Evolutionary conservation across 1,139 yeast species (phyloP).

Genomic region (Kodamaea ohmeri): DNA sequence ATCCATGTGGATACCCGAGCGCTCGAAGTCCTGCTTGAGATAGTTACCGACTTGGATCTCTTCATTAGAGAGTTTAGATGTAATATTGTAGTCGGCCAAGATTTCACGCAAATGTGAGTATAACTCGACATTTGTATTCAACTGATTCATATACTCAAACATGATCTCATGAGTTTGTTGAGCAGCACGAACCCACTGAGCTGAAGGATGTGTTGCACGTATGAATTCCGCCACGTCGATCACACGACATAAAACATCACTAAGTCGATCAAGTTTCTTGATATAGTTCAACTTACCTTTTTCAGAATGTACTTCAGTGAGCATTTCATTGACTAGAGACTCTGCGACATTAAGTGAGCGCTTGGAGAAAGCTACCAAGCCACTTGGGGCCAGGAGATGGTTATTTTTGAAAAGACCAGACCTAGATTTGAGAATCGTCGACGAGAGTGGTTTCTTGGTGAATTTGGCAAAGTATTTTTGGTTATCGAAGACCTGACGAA

Average conservation of each 20-base stretch:
- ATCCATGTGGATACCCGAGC: slow-evolving; percentile 86
- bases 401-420: slow-evolving; percentile 78
- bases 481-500: slow-evolving; percentile 47
- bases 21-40: slow-evolving; percentile 78
- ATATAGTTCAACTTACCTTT: slow-evolving; percentile 56
- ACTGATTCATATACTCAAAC: slow-evolving; percentile 91
- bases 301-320: slow-evolving; percentile 39
- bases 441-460: slow-evolving; percentile 18
- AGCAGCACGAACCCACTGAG: slow-evolving; percentile 71
- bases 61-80: slow-evolving; percentile 52
- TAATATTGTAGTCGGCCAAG: slow-evolving; percentile 42
- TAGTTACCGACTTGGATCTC: slow-evolving; percentile 82
- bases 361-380: slow-evolving; percentile 65
- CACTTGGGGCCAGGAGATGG: slow-evolving; percentile 64
- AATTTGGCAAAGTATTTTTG: slow-evolving; percentile 39
- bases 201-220: slow-evolving; percentile 81
- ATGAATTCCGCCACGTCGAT: slow-evolving; percentile 94
- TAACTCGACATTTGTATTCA: slow-evolving; percentile 80
- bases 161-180: slow-evolving; percentile 84
- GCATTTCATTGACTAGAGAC: slow-evolving; percentile 53
- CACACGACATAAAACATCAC: slow-evolving; percentile 87
- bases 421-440: slow-evolving; percentile 12
- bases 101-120: slow-evolving; percentile 59
- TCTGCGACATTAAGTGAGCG: slow-evolving; percentile 65
- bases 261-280: slow-evolving; percentile 71